Conservation (phyloP, 176 grass and related monocot species). For the Cenchrus purpureus region DNA sequence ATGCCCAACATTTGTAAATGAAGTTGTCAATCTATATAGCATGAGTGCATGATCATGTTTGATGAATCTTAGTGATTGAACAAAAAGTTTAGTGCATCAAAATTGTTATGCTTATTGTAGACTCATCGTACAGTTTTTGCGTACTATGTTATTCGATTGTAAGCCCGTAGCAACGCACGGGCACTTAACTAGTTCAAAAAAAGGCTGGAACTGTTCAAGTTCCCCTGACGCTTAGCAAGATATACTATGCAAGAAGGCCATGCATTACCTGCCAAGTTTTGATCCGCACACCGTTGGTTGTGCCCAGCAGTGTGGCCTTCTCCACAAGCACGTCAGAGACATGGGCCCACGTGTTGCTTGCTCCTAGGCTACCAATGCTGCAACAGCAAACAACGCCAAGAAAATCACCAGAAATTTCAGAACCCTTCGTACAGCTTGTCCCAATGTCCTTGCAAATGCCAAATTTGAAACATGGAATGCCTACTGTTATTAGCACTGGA, state of each 20-base stretch:
- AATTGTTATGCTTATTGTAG: too few species aligned
- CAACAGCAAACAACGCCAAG: conserved; percentile 29
- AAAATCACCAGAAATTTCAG: conserved; percentile 38
- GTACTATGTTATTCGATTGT: too few species aligned
- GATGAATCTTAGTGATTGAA: too few species aligned
- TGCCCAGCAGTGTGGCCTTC: conserved; percentile 57
- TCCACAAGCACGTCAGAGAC: conserved; percentile 85
- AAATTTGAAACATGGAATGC: conserved; percentile 20
- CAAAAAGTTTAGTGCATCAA: too few species aligned
- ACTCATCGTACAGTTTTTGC: too few species aligned
- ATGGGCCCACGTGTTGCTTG: conserved; percentile 49
- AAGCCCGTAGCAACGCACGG: too few species aligned
- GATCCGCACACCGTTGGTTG: conserved; percentile 86
- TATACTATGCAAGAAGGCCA: not conserved
- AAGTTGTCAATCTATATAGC: too few species aligned
- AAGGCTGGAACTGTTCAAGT: conserved; percentile 6
- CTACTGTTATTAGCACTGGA: not conserved
- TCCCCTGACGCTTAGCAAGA: conserved; percentile 22
- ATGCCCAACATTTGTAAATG: too few species aligned
- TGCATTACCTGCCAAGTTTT: conserved; percentile 90
- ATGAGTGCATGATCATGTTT: too few species aligned
- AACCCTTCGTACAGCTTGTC: conserved; percentile 19
- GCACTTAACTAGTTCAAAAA: not conserved
- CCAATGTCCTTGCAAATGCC: not conserved
- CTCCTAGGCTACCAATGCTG: conserved; percentile 88